These are phyloP conservation scores for Botryococcus braunii DNA, from an alignment of 163 green algal genomes.

Conservation along the genomic window DNA sequence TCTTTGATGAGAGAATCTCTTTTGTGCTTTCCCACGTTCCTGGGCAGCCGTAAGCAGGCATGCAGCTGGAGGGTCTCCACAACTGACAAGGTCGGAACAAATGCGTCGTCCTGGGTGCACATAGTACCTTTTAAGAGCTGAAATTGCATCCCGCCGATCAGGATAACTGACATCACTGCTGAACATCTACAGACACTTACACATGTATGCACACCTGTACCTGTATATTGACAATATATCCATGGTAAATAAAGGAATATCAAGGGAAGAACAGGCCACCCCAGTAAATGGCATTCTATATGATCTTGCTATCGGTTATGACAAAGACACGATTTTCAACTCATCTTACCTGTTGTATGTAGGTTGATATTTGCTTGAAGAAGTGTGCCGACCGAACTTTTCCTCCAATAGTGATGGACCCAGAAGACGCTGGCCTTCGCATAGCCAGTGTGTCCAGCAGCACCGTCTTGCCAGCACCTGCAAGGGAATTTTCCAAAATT, in stretches of 20 bases:
- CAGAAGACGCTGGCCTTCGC: background rate
- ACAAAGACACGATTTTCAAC: too few species aligned
- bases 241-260: too few species aligned
- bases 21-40: background rate
- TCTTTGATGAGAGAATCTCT: background rate
- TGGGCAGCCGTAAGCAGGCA: slow-evolving; percentile 12
- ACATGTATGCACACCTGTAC: too few species aligned
- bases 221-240: too few species aligned
- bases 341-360: slow-evolving; percentile 4
- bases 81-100: slow-evolving; percentile 23
- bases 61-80: slow-evolving; percentile 14
- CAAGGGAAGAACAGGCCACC: too few species aligned
- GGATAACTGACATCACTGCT: too few species aligned
- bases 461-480: slow-evolving; percentile 33
- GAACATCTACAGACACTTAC: too few species aligned
- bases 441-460: slow-evolving; percentile 38
- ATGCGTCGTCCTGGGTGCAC: slow-evolving; percentile 20
- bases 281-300: too few species aligned
- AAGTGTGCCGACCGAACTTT: too few species aligned
- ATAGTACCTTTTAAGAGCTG: too few species aligned
- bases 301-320: too few species aligned
- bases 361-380: background rate
- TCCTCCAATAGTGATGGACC: slow-evolving; percentile 17
- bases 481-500: background rate
- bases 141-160: too few species aligned